These are phyloP conservation scores for Trametes gibbosa DNA, from an alignment of 768 basidiomycete genomes.

Conservation along the genomic window DNA sequence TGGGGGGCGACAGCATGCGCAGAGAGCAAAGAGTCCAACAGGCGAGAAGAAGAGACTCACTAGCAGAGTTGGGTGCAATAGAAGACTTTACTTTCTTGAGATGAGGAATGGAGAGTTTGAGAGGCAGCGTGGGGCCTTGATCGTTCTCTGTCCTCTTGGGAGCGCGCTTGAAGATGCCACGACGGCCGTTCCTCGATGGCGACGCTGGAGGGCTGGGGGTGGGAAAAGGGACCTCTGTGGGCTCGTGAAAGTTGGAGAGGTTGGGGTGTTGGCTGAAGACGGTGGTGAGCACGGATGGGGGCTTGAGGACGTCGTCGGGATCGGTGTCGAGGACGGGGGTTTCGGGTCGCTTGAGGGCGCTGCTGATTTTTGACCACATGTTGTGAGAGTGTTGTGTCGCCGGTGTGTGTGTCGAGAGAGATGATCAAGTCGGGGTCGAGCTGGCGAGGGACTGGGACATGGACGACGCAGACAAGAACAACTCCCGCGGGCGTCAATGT, in stretches of 20 bases:
- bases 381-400: conserved; percentile 8
- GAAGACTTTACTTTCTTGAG: conserved; percentile 54
- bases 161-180: conserved; percentile 53
- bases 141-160: conserved; percentile 44
- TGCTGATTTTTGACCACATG: conserved; percentile 67
- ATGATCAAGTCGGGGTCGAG: not conserved
- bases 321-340: conserved; percentile 24
- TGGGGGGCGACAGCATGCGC: not conserved
- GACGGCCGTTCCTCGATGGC: conserved; percentile 46
- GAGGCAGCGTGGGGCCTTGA: conserved; percentile 34
- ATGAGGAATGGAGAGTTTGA: conserved; percentile 24
- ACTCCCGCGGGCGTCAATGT: conserved; percentile 12
- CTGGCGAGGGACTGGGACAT: conserved; percentile 6
- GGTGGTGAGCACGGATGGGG: conserved; percentile 40
- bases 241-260: conserved; percentile 52
- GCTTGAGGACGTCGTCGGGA: conserved; percentile 10
- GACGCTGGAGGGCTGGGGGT: conserved; percentile 44
- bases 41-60: conserved; percentile 18
- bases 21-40: not conserved
- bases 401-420: not conserved
- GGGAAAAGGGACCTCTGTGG: conserved; percentile 31
- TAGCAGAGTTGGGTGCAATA: conserved; percentile 22
- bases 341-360: conserved; percentile 46
- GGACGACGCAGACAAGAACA: conserved; percentile 10
- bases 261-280: conserved; percentile 63